These are phyloP conservation scores for Russula compacta DNA, from an alignment of 768 basidiomycete genomes.

Conservation along the genomic window DNA sequence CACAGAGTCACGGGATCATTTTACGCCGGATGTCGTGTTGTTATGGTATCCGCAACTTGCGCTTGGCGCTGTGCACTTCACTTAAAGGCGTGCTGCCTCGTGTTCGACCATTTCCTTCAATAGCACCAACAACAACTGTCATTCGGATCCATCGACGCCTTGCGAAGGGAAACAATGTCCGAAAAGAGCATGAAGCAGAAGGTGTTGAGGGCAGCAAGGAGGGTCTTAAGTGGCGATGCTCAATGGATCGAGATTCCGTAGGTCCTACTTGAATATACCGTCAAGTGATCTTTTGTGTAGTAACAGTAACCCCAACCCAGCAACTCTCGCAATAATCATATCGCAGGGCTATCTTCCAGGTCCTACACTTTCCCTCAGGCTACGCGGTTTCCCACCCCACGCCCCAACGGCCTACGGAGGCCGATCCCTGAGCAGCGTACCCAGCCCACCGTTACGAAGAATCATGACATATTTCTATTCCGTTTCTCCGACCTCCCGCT, in stretches of 20 bases:
- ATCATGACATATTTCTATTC: background rate
- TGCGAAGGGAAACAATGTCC: background rate
- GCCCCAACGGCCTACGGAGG: background rate
- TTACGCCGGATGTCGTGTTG: no score
- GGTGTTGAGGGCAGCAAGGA: background rate
- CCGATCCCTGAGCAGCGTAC: background rate
- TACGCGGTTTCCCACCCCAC: background rate
- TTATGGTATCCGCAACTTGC: no score
- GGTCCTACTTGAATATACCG: background rate
- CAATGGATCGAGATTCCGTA: background rate
- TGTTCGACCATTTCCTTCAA: background rate
- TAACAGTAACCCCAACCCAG: background rate
- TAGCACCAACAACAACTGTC: background rate
- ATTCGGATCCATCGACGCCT: background rate
- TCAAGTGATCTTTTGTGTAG: background rate
- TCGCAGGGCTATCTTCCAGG: background rate
- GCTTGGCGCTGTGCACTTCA: no score
- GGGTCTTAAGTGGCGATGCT: background rate
- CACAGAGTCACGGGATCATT: no score
- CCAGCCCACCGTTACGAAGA: background rate
- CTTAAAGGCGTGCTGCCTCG: background rate
- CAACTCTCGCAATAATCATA: background rate
- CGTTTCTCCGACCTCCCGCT: slow-evolving; percentile 9
- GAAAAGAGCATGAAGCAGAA: background rate
- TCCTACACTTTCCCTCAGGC: background rate